These are phyloP conservation scores for Amanita thiersii DNA, from an alignment of 768 basidiomycete species.

Conservation along the genomic window DNA sequence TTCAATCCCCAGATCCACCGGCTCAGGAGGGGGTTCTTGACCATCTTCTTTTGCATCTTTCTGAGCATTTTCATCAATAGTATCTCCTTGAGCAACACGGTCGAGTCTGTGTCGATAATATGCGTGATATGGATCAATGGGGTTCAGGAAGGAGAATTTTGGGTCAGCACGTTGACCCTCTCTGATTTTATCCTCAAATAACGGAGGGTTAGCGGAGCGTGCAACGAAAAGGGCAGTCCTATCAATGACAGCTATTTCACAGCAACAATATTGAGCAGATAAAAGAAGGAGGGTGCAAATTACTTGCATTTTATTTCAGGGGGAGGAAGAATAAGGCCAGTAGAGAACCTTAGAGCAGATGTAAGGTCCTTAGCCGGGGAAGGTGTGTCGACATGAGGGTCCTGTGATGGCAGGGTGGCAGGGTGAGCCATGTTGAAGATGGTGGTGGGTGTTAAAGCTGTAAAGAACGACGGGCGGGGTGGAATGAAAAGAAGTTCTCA, in stretches of 20 bases:
- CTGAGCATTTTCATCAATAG: slow-evolving; percentile 48
- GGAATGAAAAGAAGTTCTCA: slow-evolving; percentile 21
- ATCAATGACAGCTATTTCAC: slow-evolving; percentile 77
- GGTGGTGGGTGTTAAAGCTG: not conserved
- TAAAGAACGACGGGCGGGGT: not conserved
- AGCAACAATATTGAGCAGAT: slow-evolving; percentile 4
- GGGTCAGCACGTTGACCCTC: slow-evolving; percentile 95
- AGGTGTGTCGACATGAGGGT: slow-evolving; percentile 1
- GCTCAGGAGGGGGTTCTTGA: slow-evolving; percentile 27
- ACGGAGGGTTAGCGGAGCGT: slow-evolving; percentile 85
- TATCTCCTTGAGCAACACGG: slow-evolving; percentile 67
- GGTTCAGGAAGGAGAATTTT: slow-evolving; percentile 98
- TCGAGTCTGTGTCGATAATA: slow-evolving; percentile 95
- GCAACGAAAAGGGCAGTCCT: slow-evolving; percentile 89
- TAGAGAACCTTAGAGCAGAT: slow-evolving; percentile 49
- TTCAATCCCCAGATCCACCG: slow-evolving; percentile 60
- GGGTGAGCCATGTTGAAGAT: not conserved
- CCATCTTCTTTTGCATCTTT: slow-evolving; percentile 36
- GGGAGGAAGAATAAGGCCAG: slow-evolving; percentile 90
- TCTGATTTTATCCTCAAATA: slow-evolving; percentile 95
- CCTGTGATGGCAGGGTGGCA: not conserved
- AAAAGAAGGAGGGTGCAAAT: slow-evolving; percentile 21
- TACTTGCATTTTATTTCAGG: slow-evolving; percentile 88
- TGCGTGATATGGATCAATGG: slow-evolving; percentile 95
- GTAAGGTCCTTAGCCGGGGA: slow-evolving; percentile 6